A percentile compares a stretch with the other conserved stretches of the same genome.
phyloP scores from a whole-genome alignment of 2,329 filamentous ascomycete genomes.

The Penicillium italicum region DNA sequence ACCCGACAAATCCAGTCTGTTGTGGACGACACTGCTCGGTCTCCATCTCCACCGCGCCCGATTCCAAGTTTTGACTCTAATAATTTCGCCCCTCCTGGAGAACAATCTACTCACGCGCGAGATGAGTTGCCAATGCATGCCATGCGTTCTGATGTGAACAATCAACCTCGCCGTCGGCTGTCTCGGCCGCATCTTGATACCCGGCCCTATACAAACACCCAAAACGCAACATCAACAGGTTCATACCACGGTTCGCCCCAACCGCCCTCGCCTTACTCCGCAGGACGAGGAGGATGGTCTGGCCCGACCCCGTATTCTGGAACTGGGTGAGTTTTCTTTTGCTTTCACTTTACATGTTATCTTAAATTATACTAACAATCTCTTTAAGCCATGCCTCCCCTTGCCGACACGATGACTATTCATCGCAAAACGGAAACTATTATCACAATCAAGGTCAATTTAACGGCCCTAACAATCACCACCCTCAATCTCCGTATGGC shows the following conservation, averaged over 20 bases:
- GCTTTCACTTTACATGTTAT: neutral
- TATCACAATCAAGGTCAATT: constrained; percentile 51
- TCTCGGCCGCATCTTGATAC: constrained; percentile 43
- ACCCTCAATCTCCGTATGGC: constrained; percentile 46
- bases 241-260: constrained; percentile 60
- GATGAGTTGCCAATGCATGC: constrained; percentile 35
- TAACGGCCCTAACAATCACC: constrained; percentile 51
- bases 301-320: constrained; percentile 43
- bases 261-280: constrained; percentile 58
- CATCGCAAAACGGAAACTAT: constrained; percentile 51
- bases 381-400: constrained; percentile 61
- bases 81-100: constrained; percentile 26
- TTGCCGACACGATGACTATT: constrained; percentile 56
- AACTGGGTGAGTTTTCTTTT: constrained; percentile 46
- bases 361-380: constrained; percentile 24
- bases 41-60: constrained; percentile 35
- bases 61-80: constrained; percentile 34
- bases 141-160: constrained; percentile 33
- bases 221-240: constrained; percentile 53
- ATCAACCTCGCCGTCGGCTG: constrained; percentile 33
- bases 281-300: constrained; percentile 53
- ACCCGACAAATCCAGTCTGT: constrained; percentile 30
- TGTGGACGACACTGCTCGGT: constrained; percentile 26
- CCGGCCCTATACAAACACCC: constrained; percentile 54
- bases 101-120: constrained; percentile 31